Evolutionary conservation across 2,329 filamentous ascomycete genomes (phyloP).

Genomic region (Zymoseptoria brevis): DNA sequence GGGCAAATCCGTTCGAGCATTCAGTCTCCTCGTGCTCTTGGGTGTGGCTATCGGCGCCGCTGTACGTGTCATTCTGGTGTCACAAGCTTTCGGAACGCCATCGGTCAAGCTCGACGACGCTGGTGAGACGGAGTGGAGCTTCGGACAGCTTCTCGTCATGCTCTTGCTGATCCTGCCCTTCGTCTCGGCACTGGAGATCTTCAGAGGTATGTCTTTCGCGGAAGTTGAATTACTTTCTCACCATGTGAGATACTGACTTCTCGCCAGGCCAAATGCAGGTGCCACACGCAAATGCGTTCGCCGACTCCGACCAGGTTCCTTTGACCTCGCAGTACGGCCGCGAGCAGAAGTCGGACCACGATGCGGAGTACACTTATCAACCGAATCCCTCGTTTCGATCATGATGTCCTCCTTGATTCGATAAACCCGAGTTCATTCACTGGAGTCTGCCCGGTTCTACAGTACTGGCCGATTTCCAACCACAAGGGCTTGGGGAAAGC

Average conservation of each 20-base stretch:
- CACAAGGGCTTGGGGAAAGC: not conserved
- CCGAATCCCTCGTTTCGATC: conserved; percentile 12
- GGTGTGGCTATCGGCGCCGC: conserved; percentile 53
- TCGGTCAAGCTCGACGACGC: conserved; percentile 44
- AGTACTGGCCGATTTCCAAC: not conserved
- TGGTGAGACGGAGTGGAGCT: conserved; percentile 53
- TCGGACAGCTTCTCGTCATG: conserved; percentile 54
- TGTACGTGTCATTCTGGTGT: conserved; percentile 48
- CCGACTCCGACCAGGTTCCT: conserved; percentile 13
- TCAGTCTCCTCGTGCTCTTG: conserved; percentile 43
- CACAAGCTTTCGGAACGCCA: conserved; percentile 53
- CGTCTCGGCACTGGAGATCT: conserved; percentile 53
- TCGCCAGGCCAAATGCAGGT: conserved; percentile 17
- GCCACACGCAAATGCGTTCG: conserved; percentile 8
- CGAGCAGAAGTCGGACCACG: conserved; percentile 5
- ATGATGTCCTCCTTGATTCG: not conserved
- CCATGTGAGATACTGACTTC: not conserved
- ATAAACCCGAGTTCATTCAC: not conserved
- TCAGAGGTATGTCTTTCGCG: conserved; percentile 37
- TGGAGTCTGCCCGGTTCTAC: not conserved
- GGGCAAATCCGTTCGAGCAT: conserved; percentile 47
- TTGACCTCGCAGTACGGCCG: conserved; percentile 7
- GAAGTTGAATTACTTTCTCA: not conserved
- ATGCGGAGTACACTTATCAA: conserved; percentile 11
- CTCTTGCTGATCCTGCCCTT: conserved; percentile 53